Percentiles rank a stretch among this genome's conserved stretches.
phyloP scores from a whole-genome alignment of 192 early-diverging fungal species.

The Coemansia sp. region DNA sequence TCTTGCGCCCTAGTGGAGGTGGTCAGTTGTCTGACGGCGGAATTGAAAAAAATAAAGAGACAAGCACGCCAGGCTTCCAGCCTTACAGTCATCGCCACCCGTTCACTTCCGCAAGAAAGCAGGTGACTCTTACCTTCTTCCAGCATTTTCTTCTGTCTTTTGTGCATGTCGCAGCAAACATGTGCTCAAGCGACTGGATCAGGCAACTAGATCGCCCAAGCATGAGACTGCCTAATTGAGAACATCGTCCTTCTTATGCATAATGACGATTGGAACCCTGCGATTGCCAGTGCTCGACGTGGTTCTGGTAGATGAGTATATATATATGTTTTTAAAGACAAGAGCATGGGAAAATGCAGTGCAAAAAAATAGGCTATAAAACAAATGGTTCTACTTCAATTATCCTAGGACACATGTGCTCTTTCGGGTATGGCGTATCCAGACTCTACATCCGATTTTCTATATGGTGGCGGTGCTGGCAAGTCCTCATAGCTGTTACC shows the following conservation, averaged over 20 bases:
- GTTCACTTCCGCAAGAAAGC: background rate
- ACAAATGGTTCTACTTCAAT: background rate
- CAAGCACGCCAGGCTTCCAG: background rate
- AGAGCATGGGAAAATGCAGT: background rate
- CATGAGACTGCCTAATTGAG: background rate
- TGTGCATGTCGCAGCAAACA: background rate
- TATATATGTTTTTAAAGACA: background rate
- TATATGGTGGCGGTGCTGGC: constrained; percentile 18
- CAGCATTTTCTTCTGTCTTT: background rate
- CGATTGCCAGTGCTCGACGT: background rate
- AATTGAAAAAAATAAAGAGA: constrained; percentile 4
- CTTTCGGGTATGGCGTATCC: background rate
- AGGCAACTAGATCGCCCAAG: background rate
- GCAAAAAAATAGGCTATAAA: background rate
- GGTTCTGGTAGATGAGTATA: background rate
- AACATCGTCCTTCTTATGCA: background rate
- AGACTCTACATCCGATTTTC: background rate
- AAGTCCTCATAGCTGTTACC: constrained; percentile 2
- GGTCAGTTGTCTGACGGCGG: background rate
- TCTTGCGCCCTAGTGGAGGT: background rate
- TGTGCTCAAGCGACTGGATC: constrained; percentile 4
- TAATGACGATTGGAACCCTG: background rate
- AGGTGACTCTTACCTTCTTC: background rate
- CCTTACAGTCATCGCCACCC: background rate
- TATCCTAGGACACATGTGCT: background rate